Evolutionary conservation across 352 stramenopile genomes (phyloP), one percentile per base, ranked within the genome.

Genomic region (Phytophthora ohioensis): DNA sequence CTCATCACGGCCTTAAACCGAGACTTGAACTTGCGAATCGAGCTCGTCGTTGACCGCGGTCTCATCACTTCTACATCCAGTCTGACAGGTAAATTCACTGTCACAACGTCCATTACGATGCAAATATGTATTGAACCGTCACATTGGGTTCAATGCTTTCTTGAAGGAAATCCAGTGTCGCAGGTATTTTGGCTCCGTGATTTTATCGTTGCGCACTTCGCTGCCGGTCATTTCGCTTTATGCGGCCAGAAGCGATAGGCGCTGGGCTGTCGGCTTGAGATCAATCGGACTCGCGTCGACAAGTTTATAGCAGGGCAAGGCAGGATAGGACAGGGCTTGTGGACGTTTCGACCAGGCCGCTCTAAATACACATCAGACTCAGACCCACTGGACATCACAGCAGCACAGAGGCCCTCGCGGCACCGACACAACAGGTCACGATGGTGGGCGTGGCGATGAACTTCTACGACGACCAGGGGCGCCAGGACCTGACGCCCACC

Each of bases 361-460:
- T 53, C 41, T 64, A 54, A 64, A 38, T 55, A 36, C 43, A 64
- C 32, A 17, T 15, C 27, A 55, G 48, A 55, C 43, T 55, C 57
- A 66, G 35, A 58, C 30, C 34, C 35, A 31, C 41, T 63, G 30
- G 15, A 42, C 43, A 53, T 45, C 42, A 58, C 39, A 48, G 46
- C 30, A 49, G 38, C 32, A 41, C 43, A 47, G 27, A 42, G 57
- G n/a, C 42, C 2, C 12, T 55, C 17, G n/a, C 15, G 41, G 15
- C 43, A 43, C n/a, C 30, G 8, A 21, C 38, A 66, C 4, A 56
- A 11, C 47, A 59, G 52, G 48, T 53, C 41, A 69, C 36, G 17
- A 80, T 78, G 69, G 65, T 81, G 56, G 69, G 73, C 47, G 69
- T 81, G 52, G 73, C 69, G 21, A 81, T 81, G 73, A 81, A 81